Conservation (phyloP, 2,329 filamentous ascomycete species). For the Alternaria hordeiaustralica region DNA sequence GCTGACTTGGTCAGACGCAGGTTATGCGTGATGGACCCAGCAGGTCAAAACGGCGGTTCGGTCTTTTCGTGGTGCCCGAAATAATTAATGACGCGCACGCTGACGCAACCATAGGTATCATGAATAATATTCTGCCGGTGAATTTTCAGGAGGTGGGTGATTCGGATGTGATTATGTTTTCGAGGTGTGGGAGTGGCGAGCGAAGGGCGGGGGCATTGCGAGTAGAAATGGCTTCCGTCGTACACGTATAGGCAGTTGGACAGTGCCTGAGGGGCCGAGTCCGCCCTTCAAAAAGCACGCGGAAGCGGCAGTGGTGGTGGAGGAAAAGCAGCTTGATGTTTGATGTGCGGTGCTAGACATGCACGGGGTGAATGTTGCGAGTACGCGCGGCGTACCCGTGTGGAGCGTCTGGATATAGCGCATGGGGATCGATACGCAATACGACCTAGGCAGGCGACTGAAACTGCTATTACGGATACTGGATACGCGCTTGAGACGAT, state of each 20-base stretch:
- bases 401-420: constrained; percentile 8
- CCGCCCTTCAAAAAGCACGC: not conserved
- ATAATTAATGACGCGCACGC: not conserved
- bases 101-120: not conserved
- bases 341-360: constrained; percentile 2
- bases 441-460: constrained; percentile 7
- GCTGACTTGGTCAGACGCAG: not conserved
- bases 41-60: not conserved
- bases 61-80: not conserved
- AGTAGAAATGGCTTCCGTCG: not conserved
- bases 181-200: not conserved
- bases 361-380: constrained; percentile 11
- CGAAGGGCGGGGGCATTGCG: not conserved
- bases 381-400: constrained; percentile 10
- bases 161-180: not conserved
- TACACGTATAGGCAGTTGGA: not conserved
- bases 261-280: not conserved
- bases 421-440: constrained; percentile 11
- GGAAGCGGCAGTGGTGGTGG: not conserved
- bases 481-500: not conserved
- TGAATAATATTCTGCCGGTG: not conserved
- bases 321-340: constrained; percentile 10
- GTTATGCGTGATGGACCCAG: not conserved
- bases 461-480: constrained; percentile 3
- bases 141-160: not conserved